A percentile compares a stretch with the other conserved stretches of the same genome.
Conservation (phyloP, 2,329 filamentous ascomycete species). For the Colletotrichum costaricense region DNA sequence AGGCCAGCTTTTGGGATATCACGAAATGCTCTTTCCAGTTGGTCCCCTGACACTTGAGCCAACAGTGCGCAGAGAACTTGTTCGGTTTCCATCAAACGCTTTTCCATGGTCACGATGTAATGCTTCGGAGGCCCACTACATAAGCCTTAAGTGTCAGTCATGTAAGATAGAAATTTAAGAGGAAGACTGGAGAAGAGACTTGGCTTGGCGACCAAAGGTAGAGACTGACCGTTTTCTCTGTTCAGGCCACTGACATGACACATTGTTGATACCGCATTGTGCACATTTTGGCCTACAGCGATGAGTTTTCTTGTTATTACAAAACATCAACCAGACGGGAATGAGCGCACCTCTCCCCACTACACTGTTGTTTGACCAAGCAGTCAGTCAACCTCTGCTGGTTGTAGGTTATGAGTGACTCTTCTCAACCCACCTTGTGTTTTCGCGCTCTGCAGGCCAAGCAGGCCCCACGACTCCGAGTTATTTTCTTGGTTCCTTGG, state of each 20-base stretch:
- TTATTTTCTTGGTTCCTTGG: not conserved
- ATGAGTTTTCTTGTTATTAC: not conserved
- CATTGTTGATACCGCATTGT: constrained; percentile 27
- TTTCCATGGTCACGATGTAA: constrained; percentile 27
- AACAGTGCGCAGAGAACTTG: constrained; percentile 15
- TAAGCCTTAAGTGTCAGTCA: not conserved
- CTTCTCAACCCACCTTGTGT: constrained; percentile 22
- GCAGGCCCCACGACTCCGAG: constrained; percentile 28
- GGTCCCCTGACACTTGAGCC: constrained; percentile 1
- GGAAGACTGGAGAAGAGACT: too few species aligned
- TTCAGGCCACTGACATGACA: constrained; percentile 31
- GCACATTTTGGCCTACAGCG: constrained; percentile 26
- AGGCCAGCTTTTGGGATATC: not conserved
- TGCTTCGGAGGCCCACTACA: constrained; percentile 31
- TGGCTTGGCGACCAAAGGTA: not conserved
- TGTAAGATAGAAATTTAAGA: not conserved
- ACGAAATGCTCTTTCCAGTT: constrained; percentile 3
- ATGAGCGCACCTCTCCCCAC: constrained; percentile 17
- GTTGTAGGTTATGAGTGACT: not conserved
- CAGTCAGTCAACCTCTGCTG: not conserved
- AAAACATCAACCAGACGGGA: not conserved
- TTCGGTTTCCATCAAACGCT: constrained; percentile 25
- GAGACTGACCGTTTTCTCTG: constrained; percentile 28
- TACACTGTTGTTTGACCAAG: constrained; percentile 6
- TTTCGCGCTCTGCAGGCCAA: constrained; percentile 28